Percentiles rank a stretch among this genome's conserved stretches.
Conservation (phyloP, 228 moss, liverwort and hornwort genomes). For the Sphagnum fallax region DNA sequence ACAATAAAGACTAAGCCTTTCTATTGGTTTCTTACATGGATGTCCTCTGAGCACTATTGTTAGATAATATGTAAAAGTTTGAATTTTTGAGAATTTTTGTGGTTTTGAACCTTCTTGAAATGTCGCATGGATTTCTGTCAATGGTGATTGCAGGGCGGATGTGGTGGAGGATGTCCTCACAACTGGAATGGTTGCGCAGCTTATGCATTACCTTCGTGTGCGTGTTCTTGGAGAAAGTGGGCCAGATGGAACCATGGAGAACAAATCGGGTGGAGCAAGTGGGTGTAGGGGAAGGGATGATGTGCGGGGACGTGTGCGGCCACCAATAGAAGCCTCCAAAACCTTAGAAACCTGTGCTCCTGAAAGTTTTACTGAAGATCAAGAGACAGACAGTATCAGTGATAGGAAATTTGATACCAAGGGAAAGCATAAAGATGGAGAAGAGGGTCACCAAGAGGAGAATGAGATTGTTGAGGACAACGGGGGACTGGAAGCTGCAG, state of each 20-base stretch:
- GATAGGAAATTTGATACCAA: slow-evolving; percentile 61
- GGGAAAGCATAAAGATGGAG: slow-evolving; percentile 65
- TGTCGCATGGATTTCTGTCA: too few relatives aligned
- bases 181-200: slow-evolving; percentile 85
- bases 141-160: slow-evolving; percentile 53
- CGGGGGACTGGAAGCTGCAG: slow-evolving; percentile 36
- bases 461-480: slow-evolving; percentile 34
- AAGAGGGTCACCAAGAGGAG: slow-evolving; percentile 54
- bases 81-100: too few relatives aligned
- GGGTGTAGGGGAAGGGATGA: slow-evolving; percentile 82
- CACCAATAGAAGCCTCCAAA: slow-evolving; percentile 54
- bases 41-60: background rate
- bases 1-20: too few relatives aligned
- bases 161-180: slow-evolving; percentile 91
- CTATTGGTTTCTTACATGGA: background rate
- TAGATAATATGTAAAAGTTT: too few relatives aligned
- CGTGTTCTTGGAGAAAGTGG: slow-evolving; percentile 78
- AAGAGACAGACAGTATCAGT: slow-evolving; percentile 37
- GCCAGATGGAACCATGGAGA: slow-evolving; percentile 45
- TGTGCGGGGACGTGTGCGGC: slow-evolving; percentile 62
- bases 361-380: slow-evolving; percentile 52
- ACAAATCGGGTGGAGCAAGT: slow-evolving; percentile 54
- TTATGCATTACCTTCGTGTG: slow-evolving; percentile 91
- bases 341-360: slow-evolving; percentile 59
- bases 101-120: too few relatives aligned